Conservation (phyloP, 129 eudicot species). For the Tagetes erecta region DNA sequence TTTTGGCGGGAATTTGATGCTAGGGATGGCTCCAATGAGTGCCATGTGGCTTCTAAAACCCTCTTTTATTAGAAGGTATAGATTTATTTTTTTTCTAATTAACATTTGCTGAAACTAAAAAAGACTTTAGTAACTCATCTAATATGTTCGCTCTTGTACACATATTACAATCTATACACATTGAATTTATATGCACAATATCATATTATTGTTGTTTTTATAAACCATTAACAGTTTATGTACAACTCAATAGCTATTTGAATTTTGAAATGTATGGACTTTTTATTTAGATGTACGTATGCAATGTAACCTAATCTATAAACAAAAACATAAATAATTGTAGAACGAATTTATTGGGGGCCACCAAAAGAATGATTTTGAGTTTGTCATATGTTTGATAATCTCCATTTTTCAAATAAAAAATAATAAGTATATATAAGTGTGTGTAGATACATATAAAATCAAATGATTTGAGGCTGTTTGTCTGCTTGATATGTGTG, state of each 20-base stretch:
- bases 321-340: neutral
- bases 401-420: neutral
- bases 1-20: no score
- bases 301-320: no score
- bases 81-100: no score
- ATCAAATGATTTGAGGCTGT: neutral
- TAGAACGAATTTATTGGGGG: neutral
- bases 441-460: neutral
- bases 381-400: slow-evolving; percentile 2
- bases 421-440: neutral
- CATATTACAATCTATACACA: neutral
- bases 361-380: slow-evolving; percentile 2
- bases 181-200: neutral
- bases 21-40: no score
- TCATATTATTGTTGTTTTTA: neutral
- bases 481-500: slow-evolving; percentile 11
- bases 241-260: neutral
- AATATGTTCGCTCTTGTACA: neutral
- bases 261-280: neutral
- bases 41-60: no score
- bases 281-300: neutral
- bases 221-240: neutral
- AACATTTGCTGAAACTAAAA: no score
- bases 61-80: no score
- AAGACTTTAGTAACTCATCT: no score